Evolutionary conservation across 805 yeast species (phyloP), one percentile per base, ranked within the genome.

Genomic region (Candida anglica): DNA sequence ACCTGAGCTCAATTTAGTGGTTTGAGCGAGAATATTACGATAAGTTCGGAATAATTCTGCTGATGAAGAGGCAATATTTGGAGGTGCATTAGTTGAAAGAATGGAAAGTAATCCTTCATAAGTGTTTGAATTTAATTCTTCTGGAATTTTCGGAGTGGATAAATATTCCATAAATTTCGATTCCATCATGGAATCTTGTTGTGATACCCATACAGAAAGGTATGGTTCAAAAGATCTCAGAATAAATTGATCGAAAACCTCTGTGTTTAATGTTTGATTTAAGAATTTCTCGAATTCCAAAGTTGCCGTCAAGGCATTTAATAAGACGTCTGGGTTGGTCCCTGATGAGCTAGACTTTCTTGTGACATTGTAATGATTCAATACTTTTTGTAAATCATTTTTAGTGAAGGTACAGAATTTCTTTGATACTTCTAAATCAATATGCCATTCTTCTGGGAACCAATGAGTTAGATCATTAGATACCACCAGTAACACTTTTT

Each of bases 11-110:
- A 63, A 52, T 38, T 52, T 66, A 38, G 43, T 46, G 7, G 88
- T 69, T 51, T 86, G 96, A 15, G 79, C 67, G 23, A 93, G 58
- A 6, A 84, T 62, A 31, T 80, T 80, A 39, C 95, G 75, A 53
- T 86, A 89, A 2, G 75, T 61, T 47, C 87, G 75, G 57, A 93
- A 89, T 21, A 93, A 58, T 44, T 91, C 97, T 1, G 94, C 86
- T 8, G 95, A 84, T 0, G 96, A 85, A 24, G 82, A 86, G 6
- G 93, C 67, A 11, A 93, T 89, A 48, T 81, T 75, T 4, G 82
- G 75, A 7, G 25, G 28, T 25, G 70, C 73, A 22, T 71, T 63
- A 10, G 63, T 69, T 33, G 66, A 65, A 14, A 66, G 60, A 5
- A 64, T 62, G 4, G 63, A 60, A n/a, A 53, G 47, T 15, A 66